phyloP scores from a whole-genome alignment of 1,284 basidiomycete species.

The Xerocomus tenax region DNA sequence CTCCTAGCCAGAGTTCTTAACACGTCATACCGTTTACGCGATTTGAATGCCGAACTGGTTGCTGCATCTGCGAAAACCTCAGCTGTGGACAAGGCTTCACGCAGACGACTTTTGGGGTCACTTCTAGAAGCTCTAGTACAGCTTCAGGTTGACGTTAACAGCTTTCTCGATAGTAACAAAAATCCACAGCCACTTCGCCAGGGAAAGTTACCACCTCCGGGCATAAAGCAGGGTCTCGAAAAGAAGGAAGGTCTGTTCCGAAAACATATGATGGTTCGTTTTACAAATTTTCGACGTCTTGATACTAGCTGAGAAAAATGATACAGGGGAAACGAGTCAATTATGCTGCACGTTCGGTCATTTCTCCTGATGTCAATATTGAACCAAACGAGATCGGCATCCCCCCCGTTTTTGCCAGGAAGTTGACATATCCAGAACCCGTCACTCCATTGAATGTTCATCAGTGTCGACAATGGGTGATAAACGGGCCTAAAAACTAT shows the following conservation, averaged over 20 bases:
- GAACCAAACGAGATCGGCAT: conserved; percentile 99
- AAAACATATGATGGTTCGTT: conserved; percentile 94
- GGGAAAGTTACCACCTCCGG: conserved; percentile 88
- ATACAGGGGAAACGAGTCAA: conserved; percentile 95
- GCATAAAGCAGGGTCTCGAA: conserved; percentile 94
- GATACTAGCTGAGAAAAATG: conserved; percentile 5
- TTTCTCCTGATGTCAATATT: conserved; percentile 98
- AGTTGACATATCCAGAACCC: conserved; percentile 95
- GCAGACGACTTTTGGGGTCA: conserved; percentile 54
- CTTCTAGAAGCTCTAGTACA: conserved; percentile 82
- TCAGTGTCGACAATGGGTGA: conserved; percentile 84
- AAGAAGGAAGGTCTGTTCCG: conserved; percentile 99
- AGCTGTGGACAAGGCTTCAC: conserved; percentile 47
- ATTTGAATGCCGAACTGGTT: conserved; percentile 65
- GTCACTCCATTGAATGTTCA: conserved; percentile 90
- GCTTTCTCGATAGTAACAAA: conserved; percentile 95
- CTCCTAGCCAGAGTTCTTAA: conserved; percentile 80
- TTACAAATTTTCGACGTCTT: neutral
- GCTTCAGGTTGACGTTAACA: conserved; percentile 92
- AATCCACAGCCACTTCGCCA: conserved; percentile 81
- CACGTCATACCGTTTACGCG: conserved; percentile 75
- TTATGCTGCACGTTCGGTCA: conserved; percentile 97
- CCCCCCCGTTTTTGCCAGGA: conserved; percentile 94
- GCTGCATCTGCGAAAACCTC: conserved; percentile 54
- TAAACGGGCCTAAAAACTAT: conserved; percentile 82